Evolutionary conservation across 257 asterid species (phyloP), one percentile per base, ranked within the genome.

Genomic region (Capsicum chinense): DNA sequence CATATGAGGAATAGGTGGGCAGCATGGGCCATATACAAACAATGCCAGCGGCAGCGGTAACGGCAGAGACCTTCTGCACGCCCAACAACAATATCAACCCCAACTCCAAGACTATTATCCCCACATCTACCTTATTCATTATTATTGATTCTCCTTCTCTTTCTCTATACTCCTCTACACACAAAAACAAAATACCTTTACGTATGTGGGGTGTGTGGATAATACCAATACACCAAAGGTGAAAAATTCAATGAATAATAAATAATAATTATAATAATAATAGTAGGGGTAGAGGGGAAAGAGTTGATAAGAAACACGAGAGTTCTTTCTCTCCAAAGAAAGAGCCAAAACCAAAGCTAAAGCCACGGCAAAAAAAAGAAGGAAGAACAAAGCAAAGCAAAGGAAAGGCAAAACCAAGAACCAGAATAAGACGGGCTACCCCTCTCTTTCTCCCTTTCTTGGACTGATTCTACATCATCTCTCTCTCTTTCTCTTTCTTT

Each of bases 281-380:
- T 26, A 26, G 33, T 26, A 39, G 78, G 42, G 9, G 76, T 13
- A 7, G 62, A n/a, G 17, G n/a, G 68, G 58, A 6, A 16, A 58
- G 63, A 86, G 48, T 87, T 67, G 83, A 87, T 87, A 83, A 79
- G 86, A 83, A 87, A 83, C 86, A 85, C 86, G 86, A 85, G 88
- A 87, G 74, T 83, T 85, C 63, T 79, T 83, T 12, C 48, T 44
- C 48, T 39, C 64, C 67, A 82, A 80, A 80, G 83, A 86, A 86
- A 82, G 81, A 83, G 84, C 88, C 80, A 86, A 76, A 39, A 76
- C 81, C 81, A 76, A 76, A 84, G 70, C 86, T 52, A 76, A 76
- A 26, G 81, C 88, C 88, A 86, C 87, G 87, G 87, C 85, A 59
- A 88, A 80, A 83, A 64, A 33, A 39, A 26, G 33, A 26, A 26